A percentile compares a stretch with the other conserved stretches of the same genome.
phyloP scores from a whole-genome alignment of 768 basidiomycete species.

The Peribolospora kevripleyi region DNA sequence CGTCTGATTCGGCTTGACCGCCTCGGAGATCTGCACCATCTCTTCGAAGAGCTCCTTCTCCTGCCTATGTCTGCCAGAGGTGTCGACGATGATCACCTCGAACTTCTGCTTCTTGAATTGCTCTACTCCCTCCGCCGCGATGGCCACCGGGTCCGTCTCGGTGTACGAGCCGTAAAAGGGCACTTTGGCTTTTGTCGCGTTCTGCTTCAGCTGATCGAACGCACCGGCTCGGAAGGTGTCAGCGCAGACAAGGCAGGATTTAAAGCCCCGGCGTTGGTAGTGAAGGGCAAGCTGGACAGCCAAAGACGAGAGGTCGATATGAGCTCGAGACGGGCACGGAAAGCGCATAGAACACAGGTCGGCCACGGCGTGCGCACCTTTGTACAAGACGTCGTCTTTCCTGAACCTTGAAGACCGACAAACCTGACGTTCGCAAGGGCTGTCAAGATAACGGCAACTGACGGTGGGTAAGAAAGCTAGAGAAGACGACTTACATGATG shows the following conservation, averaged over 20 bases:
- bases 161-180: constrained; percentile 98
- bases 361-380: constrained; percentile 25
- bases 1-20: constrained; percentile 90
- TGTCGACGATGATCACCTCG: constrained; percentile 96
- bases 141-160: constrained; percentile 88
- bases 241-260: constrained; percentile 89
- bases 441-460: no score
- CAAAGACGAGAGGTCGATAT: not conserved
- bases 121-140: constrained; percentile 75
- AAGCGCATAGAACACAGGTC: not conserved
- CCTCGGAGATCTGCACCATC: constrained; percentile 88
- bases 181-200: constrained; percentile 93
- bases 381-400: constrained; percentile 97
- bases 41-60: constrained; percentile 90
- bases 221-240: constrained; percentile 99
- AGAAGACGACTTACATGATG: constrained; percentile 56
- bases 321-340: not conserved
- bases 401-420: constrained; percentile 21
- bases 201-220: constrained; percentile 96
- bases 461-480: no score
- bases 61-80: constrained; percentile 88
- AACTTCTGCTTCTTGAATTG: constrained; percentile 98
- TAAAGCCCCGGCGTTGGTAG: constrained; percentile 90
- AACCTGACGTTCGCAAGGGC: not conserved
- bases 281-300: constrained; percentile 57